Percentiles rank a stretch among this genome's conserved stretches.
Conservation (phyloP, 345 rosid species). For the Camelina neglecta region DNA sequence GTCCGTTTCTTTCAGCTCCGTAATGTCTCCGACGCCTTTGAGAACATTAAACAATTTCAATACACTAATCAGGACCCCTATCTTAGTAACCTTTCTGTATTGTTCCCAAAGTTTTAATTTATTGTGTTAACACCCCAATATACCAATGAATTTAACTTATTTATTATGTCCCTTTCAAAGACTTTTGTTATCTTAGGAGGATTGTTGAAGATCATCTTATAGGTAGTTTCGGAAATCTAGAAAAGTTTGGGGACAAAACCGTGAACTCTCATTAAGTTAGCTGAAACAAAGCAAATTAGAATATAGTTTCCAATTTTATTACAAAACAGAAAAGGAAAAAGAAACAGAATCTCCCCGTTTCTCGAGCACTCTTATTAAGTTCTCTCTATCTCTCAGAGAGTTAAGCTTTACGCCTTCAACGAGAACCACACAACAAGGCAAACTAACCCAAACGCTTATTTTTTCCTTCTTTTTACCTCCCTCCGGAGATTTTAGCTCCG, state of each 20-base stretch:
- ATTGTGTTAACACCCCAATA: neutral
- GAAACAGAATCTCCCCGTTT: constrained; percentile 41
- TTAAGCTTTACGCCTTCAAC: constrained; percentile 36
- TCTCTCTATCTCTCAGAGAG: constrained; percentile 28
- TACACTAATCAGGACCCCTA: neutral
- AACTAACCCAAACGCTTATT: neutral
- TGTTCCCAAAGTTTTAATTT: neutral
- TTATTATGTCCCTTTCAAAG: too few species aligned
- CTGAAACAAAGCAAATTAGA: constrained; percentile 10
- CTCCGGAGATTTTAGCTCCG: constrained; percentile 24
- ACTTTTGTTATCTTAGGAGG: too few species aligned
- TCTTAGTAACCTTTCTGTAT: neutral
- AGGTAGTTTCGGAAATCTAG: neutral
- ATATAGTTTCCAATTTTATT: constrained; percentile 1
- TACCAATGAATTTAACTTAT: neutral
- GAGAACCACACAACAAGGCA: constrained; percentile 35
- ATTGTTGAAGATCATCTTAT: too few species aligned
- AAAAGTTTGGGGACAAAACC: neutral
- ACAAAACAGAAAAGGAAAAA: neutral
- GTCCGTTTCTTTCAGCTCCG: constrained; percentile 34
- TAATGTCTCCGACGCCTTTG: constrained; percentile 31
- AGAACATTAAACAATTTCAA: neutral
- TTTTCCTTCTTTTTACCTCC: neutral
- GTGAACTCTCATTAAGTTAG: constrained; percentile 24
- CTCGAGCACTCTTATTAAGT: constrained; percentile 30